These are phyloP conservation scores for Nitzschia sp. DNA, from an alignment of 108 stramenopile genomes.

Conservation along the genomic window DNA sequence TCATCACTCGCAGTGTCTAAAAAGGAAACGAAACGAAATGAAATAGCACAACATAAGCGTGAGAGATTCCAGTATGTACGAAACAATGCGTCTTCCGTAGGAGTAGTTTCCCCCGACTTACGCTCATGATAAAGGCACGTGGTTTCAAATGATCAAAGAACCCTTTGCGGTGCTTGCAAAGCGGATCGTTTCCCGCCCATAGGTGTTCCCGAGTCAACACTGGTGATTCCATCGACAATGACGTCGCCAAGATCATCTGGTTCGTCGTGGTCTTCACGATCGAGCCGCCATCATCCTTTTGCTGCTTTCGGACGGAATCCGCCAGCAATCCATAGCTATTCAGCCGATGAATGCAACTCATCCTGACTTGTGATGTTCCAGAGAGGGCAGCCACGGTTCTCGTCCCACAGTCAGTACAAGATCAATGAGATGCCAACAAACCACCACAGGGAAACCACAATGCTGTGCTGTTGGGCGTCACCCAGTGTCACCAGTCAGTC, in stretches of 20 bases:
- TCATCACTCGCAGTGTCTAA: conserved; percentile 37
- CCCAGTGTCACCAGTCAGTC: no score
- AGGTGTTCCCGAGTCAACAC: conserved; percentile 3
- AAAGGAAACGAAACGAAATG: conserved; percentile 4
- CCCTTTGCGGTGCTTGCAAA: conserved; percentile 31
- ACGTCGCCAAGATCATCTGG: conserved; percentile 1
- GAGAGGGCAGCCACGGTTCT: background rate
- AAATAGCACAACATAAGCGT: no score
- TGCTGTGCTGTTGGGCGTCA: no score
- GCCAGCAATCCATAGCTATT: conserved; percentile 6
- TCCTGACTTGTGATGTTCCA: background rate
- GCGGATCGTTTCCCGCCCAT: background rate
- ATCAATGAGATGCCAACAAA: no score
- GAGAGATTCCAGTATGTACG: no score
- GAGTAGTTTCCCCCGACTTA: no score
- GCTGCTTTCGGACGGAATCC: background rate
- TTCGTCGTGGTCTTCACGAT: no score
- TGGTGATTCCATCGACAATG: background rate
- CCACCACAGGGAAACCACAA: no score
- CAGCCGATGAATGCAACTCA: conserved; percentile 15
- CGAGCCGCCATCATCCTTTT: background rate
- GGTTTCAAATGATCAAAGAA: conserved; percentile 46
- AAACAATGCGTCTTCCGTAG: no score
- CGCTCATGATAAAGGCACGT: conserved; percentile 26
- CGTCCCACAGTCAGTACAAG: no score